Conservation (phyloP, 139 green algal genomes). For the Dunaliella sp. region DNA sequence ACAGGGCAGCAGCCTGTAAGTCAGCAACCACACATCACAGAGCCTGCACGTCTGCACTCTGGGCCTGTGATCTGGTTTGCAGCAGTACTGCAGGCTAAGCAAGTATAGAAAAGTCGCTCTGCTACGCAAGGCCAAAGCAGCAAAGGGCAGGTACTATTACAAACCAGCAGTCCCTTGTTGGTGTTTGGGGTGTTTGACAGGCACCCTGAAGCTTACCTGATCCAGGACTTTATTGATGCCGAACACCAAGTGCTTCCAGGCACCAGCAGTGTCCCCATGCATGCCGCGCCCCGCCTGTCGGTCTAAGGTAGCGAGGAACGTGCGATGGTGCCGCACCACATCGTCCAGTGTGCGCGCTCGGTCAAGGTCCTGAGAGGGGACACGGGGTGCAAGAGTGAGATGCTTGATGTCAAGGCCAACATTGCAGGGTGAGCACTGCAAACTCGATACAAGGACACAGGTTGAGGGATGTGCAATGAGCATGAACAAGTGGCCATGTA, state of each 20-base stretch:
- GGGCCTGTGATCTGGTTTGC: background rate
- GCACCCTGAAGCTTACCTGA: conserved; percentile 1
- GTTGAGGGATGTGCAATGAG: background rate
- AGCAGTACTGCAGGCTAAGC: background rate
- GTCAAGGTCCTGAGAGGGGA: conserved; percentile 9
- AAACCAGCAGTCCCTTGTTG: background rate
- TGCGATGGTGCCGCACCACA: conserved; percentile 10
- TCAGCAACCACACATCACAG: background rate
- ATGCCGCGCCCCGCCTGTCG: background rate
- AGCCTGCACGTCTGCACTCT: background rate
- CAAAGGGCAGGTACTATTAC: background rate
- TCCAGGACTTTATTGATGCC: conserved; percentile 16
- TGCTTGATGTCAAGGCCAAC: background rate
- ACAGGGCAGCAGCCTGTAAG: background rate
- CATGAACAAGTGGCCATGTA: background rate
- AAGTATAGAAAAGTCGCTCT: background rate
- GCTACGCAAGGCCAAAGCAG: background rate
- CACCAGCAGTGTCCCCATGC: background rate
- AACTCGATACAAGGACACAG: background rate
- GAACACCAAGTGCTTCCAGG: conserved; percentile 12
- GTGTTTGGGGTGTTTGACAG: background rate
- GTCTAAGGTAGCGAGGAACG: background rate
- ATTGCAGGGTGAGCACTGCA: background rate
- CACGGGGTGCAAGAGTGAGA: background rate
- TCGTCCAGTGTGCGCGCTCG: background rate